Conservation (phyloP, 2,329 filamentous ascomycete species). For the Dryadomyces quercus-mongolicae region DNA sequence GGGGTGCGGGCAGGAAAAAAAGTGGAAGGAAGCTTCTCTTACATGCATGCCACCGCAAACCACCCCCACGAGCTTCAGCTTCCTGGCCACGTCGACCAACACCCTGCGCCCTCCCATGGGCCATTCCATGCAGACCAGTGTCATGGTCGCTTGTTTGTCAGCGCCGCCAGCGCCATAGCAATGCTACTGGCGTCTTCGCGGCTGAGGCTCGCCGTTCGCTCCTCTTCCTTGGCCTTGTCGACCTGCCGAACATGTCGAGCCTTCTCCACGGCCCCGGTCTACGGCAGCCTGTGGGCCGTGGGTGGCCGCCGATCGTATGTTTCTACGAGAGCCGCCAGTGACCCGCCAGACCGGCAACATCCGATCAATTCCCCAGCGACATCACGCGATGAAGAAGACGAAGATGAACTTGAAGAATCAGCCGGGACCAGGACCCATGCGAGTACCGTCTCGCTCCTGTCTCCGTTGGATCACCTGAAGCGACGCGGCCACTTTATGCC, state of each 20-base stretch:
- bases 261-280: too few relatives aligned
- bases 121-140: neutral
- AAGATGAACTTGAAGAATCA: neutral
- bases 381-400: neutral
- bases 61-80: too few relatives aligned
- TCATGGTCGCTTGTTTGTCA: constrained; percentile 8
- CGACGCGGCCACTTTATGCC: constrained; percentile 6
- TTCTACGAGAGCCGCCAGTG: too few relatives aligned
- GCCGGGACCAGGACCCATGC: neutral
- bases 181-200: constrained; percentile 11
- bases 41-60: neutral
- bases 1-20: neutral
- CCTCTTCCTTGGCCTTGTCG: neutral
- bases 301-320: too few relatives aligned
- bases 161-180: constrained; percentile 7
- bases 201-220: constrained; percentile 4
- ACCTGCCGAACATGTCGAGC: too few relatives aligned
- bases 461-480: constrained; percentile 6
- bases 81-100: too few relatives aligned
- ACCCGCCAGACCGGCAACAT: too few relatives aligned
- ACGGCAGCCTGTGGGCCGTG: too few relatives aligned
- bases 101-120: neutral
- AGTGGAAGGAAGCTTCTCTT: neutral
- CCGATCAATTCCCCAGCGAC: too few relatives aligned
- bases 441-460: neutral